These are phyloP conservation scores for Boletus hoseneyae DNA, from an alignment of 1,284 basidiomycete genomes.

Conservation along the genomic window DNA sequence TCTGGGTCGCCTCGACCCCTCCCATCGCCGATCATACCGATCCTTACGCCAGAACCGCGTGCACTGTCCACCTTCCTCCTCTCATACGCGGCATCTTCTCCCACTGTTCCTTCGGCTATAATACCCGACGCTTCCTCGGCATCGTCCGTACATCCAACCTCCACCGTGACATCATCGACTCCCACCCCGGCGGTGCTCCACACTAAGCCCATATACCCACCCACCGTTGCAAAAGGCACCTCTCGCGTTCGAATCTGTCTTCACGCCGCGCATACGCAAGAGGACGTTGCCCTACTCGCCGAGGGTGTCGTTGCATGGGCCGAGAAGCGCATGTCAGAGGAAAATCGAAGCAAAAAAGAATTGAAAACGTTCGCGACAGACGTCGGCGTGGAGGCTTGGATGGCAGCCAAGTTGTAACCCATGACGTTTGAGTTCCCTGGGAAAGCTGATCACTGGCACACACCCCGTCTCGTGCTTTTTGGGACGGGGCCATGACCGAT, in stretches of 20 bases:
- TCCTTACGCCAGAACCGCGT: constrained; percentile 74
- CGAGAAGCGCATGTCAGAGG: constrained; percentile 23
- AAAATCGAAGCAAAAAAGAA: neutral
- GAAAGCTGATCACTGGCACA: neutral
- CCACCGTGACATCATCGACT: neutral
- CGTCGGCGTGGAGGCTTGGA: constrained; percentile 24
- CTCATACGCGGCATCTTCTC: constrained; percentile 20
- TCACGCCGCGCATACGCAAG: constrained; percentile 67
- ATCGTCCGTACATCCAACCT: neutral
- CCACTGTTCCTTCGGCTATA: neutral
- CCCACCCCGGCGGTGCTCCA: constrained; percentile 37
- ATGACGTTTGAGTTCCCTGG: neutral
- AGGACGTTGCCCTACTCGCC: constrained; percentile 61
- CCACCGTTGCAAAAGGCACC: constrained; percentile 79
- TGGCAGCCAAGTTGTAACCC: constrained; percentile 28
- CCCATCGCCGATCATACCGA: constrained; percentile 77
- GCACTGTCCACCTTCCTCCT: constrained; percentile 67
- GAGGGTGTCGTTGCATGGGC: constrained; percentile 53
- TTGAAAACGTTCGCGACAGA: constrained; percentile 16
- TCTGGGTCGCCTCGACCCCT: neutral
- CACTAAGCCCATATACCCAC: constrained; percentile 79
- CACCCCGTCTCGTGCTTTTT: too few species aligned
- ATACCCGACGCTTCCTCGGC: neutral
- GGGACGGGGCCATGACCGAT: too few species aligned
- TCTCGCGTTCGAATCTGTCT: constrained; percentile 85